Percentiles rank a stretch among this genome's conserved stretches.
These are phyloP conservation scores for Mucor piriformis DNA, from an alignment of 371 early-diverging fungal species.

Conservation along the genomic window DNA sequence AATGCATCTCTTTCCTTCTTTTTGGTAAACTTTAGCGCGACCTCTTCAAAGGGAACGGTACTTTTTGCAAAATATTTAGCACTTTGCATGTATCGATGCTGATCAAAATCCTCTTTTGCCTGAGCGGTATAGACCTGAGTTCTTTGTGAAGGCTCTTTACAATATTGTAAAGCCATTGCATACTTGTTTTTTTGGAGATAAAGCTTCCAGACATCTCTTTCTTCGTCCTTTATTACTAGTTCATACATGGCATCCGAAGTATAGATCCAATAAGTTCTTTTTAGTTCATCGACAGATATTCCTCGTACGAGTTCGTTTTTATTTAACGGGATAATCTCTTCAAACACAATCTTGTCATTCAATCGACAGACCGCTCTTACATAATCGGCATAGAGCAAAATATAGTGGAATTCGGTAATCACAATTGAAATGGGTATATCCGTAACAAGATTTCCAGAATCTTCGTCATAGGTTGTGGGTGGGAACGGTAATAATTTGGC, in stretches of 20 bases:
- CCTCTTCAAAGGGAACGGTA: constrained; percentile 83
- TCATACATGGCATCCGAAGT: constrained; percentile 82
- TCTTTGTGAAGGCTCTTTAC: constrained; percentile 75
- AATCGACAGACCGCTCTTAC: constrained; percentile 79
- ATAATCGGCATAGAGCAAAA: constrained; percentile 76
- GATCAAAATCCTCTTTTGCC: constrained; percentile 83
- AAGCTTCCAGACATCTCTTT: constrained; percentile 90
- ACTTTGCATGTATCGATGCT: constrained; percentile 72
- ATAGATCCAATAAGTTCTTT: constrained; percentile 88
- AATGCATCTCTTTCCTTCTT: constrained; percentile 65
- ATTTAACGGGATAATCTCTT: constrained; percentile 70
- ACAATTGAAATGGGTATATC: constrained; percentile 77
- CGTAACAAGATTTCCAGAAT: constrained; percentile 37
- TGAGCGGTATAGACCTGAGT: constrained; percentile 81
- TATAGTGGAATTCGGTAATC: constrained; percentile 86
- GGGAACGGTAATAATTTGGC: constrained; percentile 79
- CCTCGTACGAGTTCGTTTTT: constrained; percentile 61
- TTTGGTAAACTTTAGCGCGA: constrained; percentile 81
- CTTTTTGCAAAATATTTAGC: constrained; percentile 86
- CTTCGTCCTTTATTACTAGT: constrained; percentile 85
- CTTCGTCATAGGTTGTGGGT: constrained; percentile 50
- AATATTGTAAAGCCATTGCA: constrained; percentile 74
- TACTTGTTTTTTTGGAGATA: constrained; percentile 78
- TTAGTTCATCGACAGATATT: constrained; percentile 74
- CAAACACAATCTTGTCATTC: constrained; percentile 80